Base-by-base conservation (phyloP, 306 rosid species). In the Vigna hirtella region DNA sequence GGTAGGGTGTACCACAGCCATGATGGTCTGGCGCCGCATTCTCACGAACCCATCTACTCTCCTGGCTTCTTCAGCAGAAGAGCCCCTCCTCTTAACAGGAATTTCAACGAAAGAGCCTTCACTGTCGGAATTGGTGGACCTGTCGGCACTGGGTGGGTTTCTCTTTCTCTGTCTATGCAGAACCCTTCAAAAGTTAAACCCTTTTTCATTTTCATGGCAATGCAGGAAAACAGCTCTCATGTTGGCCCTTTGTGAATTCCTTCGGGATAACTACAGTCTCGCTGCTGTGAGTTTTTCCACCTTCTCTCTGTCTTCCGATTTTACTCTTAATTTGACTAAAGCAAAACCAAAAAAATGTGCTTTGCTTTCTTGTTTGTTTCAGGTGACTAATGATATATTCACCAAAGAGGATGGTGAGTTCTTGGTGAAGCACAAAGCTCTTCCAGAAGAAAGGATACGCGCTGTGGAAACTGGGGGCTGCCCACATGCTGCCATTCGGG, bases 381-480 rank as follows among this genome's bases (percentile, higher is more conserved):
- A 93, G 96, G 96, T 95, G 63, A 95, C 99, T n/a, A 95, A 95
- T 84, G 99, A 95, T 81, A 95, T 95, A 71, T 95, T 95, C 84
- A 95, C 99, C 0, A 93, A 91, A 62, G 99, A 95, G 89, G 99
- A 95, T 77, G 98, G 98, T 49, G 99, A 95, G 79, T 95, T 95
- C 82, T 85, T 95, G 93, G 98, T 95, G 74, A 95, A 86, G 49
- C 87, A 93, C 72, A 94, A 93, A 81, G 99, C 99, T 51, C 90
- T 95, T 55, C 96, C 98, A 0, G 90, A 89, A 78, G 99, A 95
- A 86, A 93, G 99, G 74, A 95, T 95, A 34, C 91, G 98, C 38
- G 99, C 99, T 26, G 96, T 95, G 24, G 99, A 95, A 87, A 93
- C 98, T 65, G 99, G 98, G 38, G 99, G 98, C 9, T 95, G 99